These are phyloP conservation scores for Epichloe sp. DNA, from an alignment of 2,329 filamentous ascomycete genomes.

Conservation along the genomic window DNA sequence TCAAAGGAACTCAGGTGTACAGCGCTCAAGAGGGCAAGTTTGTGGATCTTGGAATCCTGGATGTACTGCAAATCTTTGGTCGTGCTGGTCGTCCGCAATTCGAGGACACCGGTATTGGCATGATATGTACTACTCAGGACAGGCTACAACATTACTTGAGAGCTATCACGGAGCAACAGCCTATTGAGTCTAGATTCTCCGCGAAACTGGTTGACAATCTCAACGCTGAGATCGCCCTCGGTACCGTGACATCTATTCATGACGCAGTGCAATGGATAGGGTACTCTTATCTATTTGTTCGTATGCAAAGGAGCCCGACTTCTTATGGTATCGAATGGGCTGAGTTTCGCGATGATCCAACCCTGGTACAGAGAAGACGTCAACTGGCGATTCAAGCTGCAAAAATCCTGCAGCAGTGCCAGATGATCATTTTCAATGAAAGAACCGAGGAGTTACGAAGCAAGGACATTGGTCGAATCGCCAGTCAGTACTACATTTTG, in stretches of 20 bases:
- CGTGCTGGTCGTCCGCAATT: constrained; percentile 96
- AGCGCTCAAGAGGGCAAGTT: constrained; percentile 95
- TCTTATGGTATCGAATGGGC: constrained; percentile 92
- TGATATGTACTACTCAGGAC: constrained; percentile 95
- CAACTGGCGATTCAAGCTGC: constrained; percentile 84
- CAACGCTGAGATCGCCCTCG: constrained; percentile 86
- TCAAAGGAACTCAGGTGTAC: constrained; percentile 96
- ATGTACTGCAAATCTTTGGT: constrained; percentile 96
- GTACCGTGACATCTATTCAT: constrained; percentile 85
- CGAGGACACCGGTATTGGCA: constrained; percentile 93
- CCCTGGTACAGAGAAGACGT: constrained; percentile 71
- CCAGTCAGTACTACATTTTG: constrained; percentile 91
- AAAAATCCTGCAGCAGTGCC: constrained; percentile 72
- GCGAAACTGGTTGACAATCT: constrained; percentile 89
- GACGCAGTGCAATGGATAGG: constrained; percentile 97
- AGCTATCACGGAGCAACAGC: constrained; percentile 88
- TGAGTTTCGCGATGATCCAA: constrained; percentile 78
- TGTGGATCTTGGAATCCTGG: constrained; percentile 87
- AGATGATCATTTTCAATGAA: constrained; percentile 99
- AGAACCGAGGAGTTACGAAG: constrained; percentile 81
- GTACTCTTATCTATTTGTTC: constrained; percentile 93
- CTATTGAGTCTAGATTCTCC: constrained; percentile 95
- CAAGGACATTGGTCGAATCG: constrained; percentile 92
- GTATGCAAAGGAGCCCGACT: constrained; percentile 85
- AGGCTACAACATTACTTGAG: constrained; percentile 83